These are phyloP conservation scores for Cordyceps pruinosa DNA, from an alignment of 2,329 filamentous ascomycete species.

Conservation along the genomic window DNA sequence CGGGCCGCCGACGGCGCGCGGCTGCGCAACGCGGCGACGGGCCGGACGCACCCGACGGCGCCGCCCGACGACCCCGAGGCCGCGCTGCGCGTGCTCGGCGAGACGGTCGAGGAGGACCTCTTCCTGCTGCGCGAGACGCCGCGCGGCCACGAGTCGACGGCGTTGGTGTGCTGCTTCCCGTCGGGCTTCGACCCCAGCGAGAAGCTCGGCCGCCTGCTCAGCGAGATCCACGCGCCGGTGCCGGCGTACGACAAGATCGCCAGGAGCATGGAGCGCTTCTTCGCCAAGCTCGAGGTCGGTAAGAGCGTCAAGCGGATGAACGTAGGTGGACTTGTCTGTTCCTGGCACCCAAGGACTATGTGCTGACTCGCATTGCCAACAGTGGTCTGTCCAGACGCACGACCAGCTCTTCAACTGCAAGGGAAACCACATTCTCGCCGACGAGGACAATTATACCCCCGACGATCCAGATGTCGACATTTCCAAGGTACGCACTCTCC, in stretches of 20 bases:
- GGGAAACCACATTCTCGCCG: conserved; percentile 30
- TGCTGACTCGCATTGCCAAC: neutral
- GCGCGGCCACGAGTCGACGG: conserved; percentile 36
- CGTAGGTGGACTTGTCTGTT: conserved; percentile 21
- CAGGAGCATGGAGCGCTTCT: conserved; percentile 48
- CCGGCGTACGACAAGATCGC: conserved; percentile 49
- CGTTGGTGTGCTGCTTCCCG: conserved; percentile 47
- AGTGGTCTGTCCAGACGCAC: conserved; percentile 45
- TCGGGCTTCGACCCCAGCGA: conserved; percentile 43
- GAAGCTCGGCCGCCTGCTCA: conserved; percentile 43
- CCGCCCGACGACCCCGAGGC: conserved; percentile 21
- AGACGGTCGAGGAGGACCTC: conserved; percentile 49
- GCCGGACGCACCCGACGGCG: neutral
- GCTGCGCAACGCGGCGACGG: conserved; percentile 25
- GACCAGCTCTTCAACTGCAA: conserved; percentile 32
- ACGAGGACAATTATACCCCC: conserved; percentile 25
- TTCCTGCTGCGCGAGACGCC: conserved; percentile 40
- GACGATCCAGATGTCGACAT: conserved; percentile 32
- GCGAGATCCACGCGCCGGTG: conserved; percentile 45
- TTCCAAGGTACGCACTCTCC: conserved; percentile 23
- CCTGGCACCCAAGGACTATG: too few species aligned
- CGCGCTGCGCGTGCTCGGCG: conserved; percentile 36
- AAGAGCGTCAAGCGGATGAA: conserved; percentile 45
- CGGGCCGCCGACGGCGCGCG: conserved; percentile 28
- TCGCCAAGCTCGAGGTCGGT: conserved; percentile 39